Evolutionary conservation across 1,139 yeast genomes (phyloP).

Genomic region (Diutina catenulata): DNA sequence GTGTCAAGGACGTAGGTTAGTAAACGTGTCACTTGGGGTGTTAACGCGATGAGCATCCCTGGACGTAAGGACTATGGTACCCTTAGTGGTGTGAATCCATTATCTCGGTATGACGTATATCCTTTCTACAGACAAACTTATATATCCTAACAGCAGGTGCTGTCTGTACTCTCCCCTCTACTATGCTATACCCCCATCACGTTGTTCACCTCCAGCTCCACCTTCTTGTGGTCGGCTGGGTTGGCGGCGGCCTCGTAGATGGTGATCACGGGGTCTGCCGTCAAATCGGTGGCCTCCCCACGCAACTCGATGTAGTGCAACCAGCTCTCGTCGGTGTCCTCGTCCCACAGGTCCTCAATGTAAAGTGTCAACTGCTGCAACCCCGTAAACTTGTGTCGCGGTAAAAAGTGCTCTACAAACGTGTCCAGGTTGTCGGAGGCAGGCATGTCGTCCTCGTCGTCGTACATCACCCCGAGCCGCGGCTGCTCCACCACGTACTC

Average conservation of each 20-base stretch:
- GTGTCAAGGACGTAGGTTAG: no score
- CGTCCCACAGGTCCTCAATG: constrained; percentile 47
- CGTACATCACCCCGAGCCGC: constrained; percentile 33
- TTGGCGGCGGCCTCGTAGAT: constrained; percentile 87
- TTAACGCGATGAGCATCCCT: no score
- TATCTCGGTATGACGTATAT: no score
- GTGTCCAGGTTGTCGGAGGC: constrained; percentile 28
- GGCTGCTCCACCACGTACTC: constrained; percentile 54
- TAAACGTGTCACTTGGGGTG: no score
- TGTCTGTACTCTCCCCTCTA: no score
- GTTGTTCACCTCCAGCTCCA: constrained; percentile 8
- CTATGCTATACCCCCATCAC: background rate
- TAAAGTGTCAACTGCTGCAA: constrained; percentile 58
- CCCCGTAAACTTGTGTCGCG: constrained; percentile 64
- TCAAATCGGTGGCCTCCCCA: constrained; percentile 60
- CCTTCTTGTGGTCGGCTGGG: constrained; percentile 72
- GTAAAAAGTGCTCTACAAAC: constrained; percentile 75
- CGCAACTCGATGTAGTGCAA: constrained; percentile 68
- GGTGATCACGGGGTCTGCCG: constrained; percentile 60
- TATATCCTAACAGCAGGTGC: no score
- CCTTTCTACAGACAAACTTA: no score
- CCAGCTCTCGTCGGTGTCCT: constrained; percentile 32
- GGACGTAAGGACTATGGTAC: no score
- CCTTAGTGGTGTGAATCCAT: no score
- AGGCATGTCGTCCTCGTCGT: constrained; percentile 24